A percentile compares a stretch with the other conserved stretches of the same genome.
Conservation (phyloP, 805 yeast species). For the Candida silvatica region DNA sequence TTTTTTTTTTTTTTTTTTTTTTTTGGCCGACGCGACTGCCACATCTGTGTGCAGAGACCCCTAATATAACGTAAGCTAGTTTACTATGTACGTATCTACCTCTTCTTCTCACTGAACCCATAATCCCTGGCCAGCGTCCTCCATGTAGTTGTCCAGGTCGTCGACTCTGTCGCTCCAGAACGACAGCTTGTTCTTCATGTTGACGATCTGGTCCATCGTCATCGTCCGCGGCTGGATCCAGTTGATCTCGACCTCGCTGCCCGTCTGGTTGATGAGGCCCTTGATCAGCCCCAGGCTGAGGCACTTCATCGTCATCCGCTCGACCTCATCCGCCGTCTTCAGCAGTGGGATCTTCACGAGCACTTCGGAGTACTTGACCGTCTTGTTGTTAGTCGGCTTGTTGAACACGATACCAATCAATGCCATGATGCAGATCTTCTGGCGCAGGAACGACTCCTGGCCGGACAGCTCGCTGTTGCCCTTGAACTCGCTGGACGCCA, state of each 20-base stretch:
- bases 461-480: slow-evolving; percentile 30
- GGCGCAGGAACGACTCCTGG: slow-evolving; percentile 63
- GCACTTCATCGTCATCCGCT: slow-evolving; percentile 86
- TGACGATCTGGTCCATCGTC: slow-evolving; percentile 68
- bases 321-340: slow-evolving; percentile 62
- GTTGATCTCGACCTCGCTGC: slow-evolving; percentile 64
- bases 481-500: slow-evolving; percentile 10
- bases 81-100: not conserved
- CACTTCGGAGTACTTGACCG: slow-evolving; percentile 65
- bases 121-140: slow-evolving; percentile 49
- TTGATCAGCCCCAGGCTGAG: slow-evolving; percentile 73
- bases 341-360: slow-evolving; percentile 59
- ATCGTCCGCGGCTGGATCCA: slow-evolving; percentile 97
- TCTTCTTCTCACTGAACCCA: slow-evolving; percentile 34
- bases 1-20: no score
- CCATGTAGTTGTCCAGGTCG: slow-evolving; percentile 53
- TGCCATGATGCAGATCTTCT: slow-evolving; percentile 89
- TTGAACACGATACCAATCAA: slow-evolving; percentile 79
- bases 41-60: no score
- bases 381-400: slow-evolving; percentile 67
- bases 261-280: slow-evolving; percentile 89
- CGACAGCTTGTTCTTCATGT: slow-evolving; percentile 64
- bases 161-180: slow-evolving; percentile 76
- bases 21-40: no score
- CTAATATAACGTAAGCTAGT: not conserved